Base-by-base conservation (phyloP, 768 basidiomycete species). In the Myochromella boudieri region DNA sequence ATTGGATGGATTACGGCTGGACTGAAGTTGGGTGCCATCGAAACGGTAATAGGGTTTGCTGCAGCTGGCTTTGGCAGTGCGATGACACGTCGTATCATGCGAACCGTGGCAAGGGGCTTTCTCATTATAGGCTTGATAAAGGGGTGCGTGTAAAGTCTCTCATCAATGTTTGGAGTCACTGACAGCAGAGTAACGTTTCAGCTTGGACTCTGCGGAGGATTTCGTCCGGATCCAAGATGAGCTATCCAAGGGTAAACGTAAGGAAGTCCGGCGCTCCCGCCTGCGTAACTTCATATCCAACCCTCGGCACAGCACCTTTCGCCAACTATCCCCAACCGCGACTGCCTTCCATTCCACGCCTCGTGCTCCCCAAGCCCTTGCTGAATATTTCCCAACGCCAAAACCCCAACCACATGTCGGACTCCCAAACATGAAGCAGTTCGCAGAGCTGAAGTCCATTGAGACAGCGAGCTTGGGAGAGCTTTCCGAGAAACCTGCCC, bases 1-100 rank as follows among this genome's bases (percentile, higher is more conserved):
- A 75, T 79, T 8, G 78, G 70, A 14, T 91, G 86, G 87, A 70
- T 89, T 36, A 67, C 75, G n/a, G 67, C 58, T 0, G 85, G 79
- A 3, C 59, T 85, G 45, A 77, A 80, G 56, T 57, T 90, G 20
- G 85, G 85, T 8, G 78, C 78, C 3, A 59, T 83, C 37, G 89
- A 91, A 63, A 80, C 77, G 4, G 61, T 80, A 5, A 57, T 84
- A 8, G 89, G 87, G 1, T 89, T 88, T 53, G 74, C 73, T 2
- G 64, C 68, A 11, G 72, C 69, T 21, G 68, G 70, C 6, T 88
- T 88, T 56, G 76, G 71, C 1, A 54, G 75, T 8, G 65, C 71
- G 1, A 52, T 91, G 11, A 69, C 75, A 7, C 72, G 89, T 28
- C 77, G 87, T 12, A 66, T 81, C 17, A 49, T 91, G 27, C 71